Percentiles rank a stretch among this genome's conserved stretches.
Evolutionary conservation across 2,329 filamentous ascomycete genomes (phyloP).

Genomic region (Nigrospora oryzae): DNA sequence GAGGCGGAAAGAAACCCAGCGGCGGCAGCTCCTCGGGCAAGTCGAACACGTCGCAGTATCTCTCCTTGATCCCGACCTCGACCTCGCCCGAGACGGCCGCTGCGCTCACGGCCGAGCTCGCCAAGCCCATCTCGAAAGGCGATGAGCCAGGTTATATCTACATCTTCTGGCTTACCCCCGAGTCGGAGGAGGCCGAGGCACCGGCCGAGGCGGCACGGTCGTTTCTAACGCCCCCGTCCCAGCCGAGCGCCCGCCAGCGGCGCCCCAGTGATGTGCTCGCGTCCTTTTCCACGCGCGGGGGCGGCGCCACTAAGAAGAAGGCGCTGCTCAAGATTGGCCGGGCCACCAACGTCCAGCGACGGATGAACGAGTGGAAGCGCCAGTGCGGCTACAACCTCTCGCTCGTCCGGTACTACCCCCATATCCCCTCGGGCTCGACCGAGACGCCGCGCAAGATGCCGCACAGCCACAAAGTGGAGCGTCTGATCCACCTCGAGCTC

Average conservation of each 20-base stretch:
- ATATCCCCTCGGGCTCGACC: conserved; percentile 43
- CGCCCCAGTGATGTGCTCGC: conserved; percentile 47
- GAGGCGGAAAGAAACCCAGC: conserved; percentile 4
- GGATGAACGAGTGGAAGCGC: conserved; percentile 85
- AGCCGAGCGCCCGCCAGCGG: conserved; percentile 28
- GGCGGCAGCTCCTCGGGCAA: conserved; percentile 11
- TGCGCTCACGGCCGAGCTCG: conserved; percentile 66
- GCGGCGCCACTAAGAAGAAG: conserved; percentile 28
- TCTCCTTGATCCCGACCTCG: conserved; percentile 61
- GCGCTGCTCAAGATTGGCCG: conserved; percentile 62
- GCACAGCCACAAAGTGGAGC: conserved; percentile 80
- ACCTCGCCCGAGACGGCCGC: conserved; percentile 63
- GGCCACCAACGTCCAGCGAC: conserved; percentile 75
- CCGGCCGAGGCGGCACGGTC: conserved; percentile 51
- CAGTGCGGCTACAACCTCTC: conserved; percentile 89
- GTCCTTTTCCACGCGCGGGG: conserved; percentile 32
- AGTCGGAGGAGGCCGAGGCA: conserved; percentile 42
- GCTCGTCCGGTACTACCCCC: conserved; percentile 86
- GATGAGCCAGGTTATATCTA: conserved; percentile 93
- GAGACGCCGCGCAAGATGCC: conserved; percentile 61
- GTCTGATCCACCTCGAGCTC: conserved; percentile 87
- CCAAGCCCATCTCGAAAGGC: conserved; percentile 61
- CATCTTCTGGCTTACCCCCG: conserved; percentile 92
- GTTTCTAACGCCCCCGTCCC: conserved; percentile 44
- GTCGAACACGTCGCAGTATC: conserved; percentile 32